These are phyloP conservation scores for Yamadazyma membranifaciens DNA, from an alignment of 1,139 yeast genomes.

Conservation along the genomic window DNA sequence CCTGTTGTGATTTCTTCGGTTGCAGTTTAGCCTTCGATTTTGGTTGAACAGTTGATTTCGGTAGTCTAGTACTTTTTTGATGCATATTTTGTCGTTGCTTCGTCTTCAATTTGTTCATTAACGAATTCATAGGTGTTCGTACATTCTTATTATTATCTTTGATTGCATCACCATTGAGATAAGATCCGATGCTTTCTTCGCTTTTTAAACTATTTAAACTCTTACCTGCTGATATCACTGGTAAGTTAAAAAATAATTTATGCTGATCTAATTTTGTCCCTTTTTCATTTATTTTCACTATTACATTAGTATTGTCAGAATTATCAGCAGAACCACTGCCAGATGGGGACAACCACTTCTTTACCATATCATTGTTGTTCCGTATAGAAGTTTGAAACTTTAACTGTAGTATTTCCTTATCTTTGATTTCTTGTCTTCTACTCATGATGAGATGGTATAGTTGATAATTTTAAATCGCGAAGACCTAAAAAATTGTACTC, in stretches of 20 bases:
- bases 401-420: constrained; percentile 50
- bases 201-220: constrained; percentile 16
- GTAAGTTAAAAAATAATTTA: constrained; percentile 32
- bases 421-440: constrained; percentile 43
- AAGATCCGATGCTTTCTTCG: constrained; percentile 6
- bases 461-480: neutral
- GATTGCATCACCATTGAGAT: constrained; percentile 9
- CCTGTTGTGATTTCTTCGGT: neutral
- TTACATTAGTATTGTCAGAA: neutral
- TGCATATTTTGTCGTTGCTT: constrained; percentile 10
- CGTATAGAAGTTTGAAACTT: constrained; percentile 44
- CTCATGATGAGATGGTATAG: constrained; percentile 14
- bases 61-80: no score
- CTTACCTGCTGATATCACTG: constrained; percentile 46
- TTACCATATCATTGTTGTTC: constrained; percentile 34
- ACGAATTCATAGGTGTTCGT: constrained; percentile 38
- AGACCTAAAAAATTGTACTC: neutral
- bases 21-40: neutral
- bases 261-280: neutral
- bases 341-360: constrained; percentile 37
- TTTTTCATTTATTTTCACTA: neutral
- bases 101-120: constrained; percentile 45
- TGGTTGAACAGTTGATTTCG: neutral
- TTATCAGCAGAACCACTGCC: constrained; percentile 1
- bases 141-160: constrained; percentile 19